Evolutionary conservation across 345 rosid genomes (phyloP).

Genomic region (Pistacia atlantica): DNA sequence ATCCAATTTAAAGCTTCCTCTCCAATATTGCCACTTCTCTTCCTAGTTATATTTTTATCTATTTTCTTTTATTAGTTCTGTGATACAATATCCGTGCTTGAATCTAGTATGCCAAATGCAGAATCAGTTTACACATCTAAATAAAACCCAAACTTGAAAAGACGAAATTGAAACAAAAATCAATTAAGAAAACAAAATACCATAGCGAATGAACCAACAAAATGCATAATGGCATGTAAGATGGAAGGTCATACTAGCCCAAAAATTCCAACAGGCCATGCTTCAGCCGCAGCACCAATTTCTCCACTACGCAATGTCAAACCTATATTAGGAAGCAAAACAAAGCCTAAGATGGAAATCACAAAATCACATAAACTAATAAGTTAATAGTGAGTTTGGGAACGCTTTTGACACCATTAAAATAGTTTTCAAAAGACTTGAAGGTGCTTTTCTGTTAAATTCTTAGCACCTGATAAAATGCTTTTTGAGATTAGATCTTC

Average conservation of each 20-base stretch:
- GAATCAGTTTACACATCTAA: not conserved
- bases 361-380: not conserved
- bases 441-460: not conserved
- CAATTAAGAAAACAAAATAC: slow-evolving; percentile 5
- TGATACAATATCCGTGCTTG: not conserved
- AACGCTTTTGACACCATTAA: not conserved
- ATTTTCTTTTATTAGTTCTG: no score
- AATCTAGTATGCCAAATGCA: not conserved
- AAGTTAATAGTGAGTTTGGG: not conserved
- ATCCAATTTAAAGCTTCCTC: no score
- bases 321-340: slow-evolving; percentile 44
- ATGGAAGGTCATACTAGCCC: slow-evolving; percentile 84
- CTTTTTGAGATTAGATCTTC: no score
- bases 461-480: no score
- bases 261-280: slow-evolving; percentile 84
- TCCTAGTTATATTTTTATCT: no score
- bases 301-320: slow-evolving; percentile 83
- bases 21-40: no score
- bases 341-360: slow-evolving; percentile 5
- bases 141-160: not conserved
- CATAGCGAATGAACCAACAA: slow-evolving; percentile 36
- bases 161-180: slow-evolving; percentile 8
- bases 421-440: no score
- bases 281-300: slow-evolving; percentile 73
- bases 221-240: slow-evolving; percentile 39